Evolutionary conservation across 169 alveolate species (phyloP).

Genomic region (Plasmodium ovale): DNA sequence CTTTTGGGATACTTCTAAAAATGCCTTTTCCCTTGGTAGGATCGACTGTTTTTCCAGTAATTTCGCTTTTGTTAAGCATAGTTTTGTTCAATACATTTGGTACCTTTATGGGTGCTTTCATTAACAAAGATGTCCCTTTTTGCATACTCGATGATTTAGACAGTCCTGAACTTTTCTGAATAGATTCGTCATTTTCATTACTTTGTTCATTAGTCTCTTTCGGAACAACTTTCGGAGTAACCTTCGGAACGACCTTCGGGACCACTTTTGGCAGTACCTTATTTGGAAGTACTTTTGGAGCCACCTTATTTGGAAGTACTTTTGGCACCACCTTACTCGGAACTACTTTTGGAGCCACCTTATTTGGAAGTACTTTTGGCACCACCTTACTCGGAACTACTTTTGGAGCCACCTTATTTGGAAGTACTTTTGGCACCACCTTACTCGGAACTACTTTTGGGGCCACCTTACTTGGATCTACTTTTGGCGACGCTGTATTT

Average conservation of each 20-base stretch:
- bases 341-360: slow-evolving; percentile 28
- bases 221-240: slow-evolving; percentile 19
- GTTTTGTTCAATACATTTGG: slow-evolving; percentile 36
- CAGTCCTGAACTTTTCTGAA: slow-evolving; percentile 17
- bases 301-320: slow-evolving; percentile 63
- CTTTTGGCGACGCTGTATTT: no score
- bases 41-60: slow-evolving; percentile 16
- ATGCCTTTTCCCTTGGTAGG: slow-evolving; percentile 23
- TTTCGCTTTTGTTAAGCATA: slow-evolving; percentile 7
- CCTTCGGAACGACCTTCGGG: not conserved
- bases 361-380: no score
- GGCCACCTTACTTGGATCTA: slow-evolving; percentile 48
- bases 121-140: slow-evolving; percentile 46
- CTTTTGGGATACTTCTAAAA: slow-evolving; percentile 50
- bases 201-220: slow-evolving; percentile 34
- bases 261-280: no score
- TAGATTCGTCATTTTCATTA: slow-evolving; percentile 10
- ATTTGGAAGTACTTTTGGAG: slow-evolving; percentile 22
- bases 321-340: no score
- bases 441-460: slow-evolving; percentile 28
- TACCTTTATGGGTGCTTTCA: slow-evolving; percentile 8
- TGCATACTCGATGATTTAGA: slow-evolving; percentile 22
- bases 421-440: no score
- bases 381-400: no score
- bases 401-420: slow-evolving; percentile 54